Evolutionary conservation across 164 flowering plant genomes (phyloP).

Genomic region (Nelumbo lutea): DNA sequence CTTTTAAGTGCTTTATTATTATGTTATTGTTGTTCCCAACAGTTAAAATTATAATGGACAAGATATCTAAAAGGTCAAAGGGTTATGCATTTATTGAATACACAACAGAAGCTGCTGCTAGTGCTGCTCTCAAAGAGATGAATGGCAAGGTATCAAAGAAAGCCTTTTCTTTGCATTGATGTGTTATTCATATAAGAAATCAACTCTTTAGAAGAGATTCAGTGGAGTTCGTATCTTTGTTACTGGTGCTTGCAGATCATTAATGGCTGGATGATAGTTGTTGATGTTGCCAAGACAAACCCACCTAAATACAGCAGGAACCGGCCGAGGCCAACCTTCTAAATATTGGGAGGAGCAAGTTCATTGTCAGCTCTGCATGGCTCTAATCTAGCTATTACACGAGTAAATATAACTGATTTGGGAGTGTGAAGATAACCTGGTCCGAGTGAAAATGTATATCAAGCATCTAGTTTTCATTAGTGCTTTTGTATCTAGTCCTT

Average conservation of each 20-base stretch:
- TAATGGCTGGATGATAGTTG: constrained; percentile 77
- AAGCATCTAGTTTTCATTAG: background rate
- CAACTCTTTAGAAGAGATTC: background rate
- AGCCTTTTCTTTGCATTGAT: background rate
- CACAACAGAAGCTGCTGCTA: constrained; percentile 86
- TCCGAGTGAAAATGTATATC: constrained; percentile 12
- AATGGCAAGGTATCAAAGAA: constrained; percentile 59
- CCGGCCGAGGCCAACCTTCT: constrained; percentile 25
- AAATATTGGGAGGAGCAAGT: background rate
- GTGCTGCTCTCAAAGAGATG: constrained; percentile 88
- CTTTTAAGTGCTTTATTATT: no score
- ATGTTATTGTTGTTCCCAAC: constrained; percentile 8
- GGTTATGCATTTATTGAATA: constrained; percentile 92
- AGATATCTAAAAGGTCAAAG: constrained; percentile 92
- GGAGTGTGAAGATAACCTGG: constrained; percentile 21
- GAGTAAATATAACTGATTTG: background rate
- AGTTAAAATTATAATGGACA: constrained; percentile 95
- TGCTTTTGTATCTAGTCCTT: background rate
- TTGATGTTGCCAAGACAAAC: constrained; percentile 78
- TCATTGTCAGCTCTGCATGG: background rate
- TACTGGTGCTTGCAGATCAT: constrained; percentile 60
- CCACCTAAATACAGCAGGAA: constrained; percentile 51
- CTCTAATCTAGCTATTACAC: background rate
- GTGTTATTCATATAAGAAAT: background rate
- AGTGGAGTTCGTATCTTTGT: background rate